Conservation (phyloP, 345 rosid genomes). For the Lepidium africanum region DNA sequence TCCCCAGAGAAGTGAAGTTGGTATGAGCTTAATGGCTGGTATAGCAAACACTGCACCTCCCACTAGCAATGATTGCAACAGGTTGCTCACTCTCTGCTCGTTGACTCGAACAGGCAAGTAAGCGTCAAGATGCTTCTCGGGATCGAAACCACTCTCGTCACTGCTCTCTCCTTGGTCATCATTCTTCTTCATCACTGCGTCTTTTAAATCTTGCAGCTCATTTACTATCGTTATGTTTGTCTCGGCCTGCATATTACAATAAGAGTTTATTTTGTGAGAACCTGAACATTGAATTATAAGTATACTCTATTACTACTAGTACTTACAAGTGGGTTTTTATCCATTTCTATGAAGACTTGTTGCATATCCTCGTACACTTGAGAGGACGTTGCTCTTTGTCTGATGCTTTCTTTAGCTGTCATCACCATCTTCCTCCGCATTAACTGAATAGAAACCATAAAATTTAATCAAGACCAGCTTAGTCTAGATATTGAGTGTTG, state of each 20-base stretch:
- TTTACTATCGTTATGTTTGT: conserved; percentile 21
- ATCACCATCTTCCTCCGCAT: conserved; percentile 58
- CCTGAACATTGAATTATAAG: neutral
- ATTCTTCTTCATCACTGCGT: conserved; percentile 46
- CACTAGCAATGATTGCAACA: conserved; percentile 62
- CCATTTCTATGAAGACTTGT: conserved; percentile 56
- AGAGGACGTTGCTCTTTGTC: conserved; percentile 44
- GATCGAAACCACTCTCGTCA: conserved; percentile 39
- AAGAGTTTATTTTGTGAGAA: neutral
- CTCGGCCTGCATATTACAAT: conserved; percentile 14
- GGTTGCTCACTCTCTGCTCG: conserved; percentile 78
- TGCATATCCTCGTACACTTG: conserved; percentile 66
- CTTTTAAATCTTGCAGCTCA: conserved; percentile 64
- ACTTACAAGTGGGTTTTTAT: conserved; percentile 46
- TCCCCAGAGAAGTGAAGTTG: conserved; percentile 82
- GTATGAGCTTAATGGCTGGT: conserved; percentile 68
- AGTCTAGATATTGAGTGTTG: neutral
- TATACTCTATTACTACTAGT: neutral
- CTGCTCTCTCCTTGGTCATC: conserved; percentile 18
- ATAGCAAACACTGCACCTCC: conserved; percentile 48
- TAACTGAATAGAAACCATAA: conserved; percentile 29
- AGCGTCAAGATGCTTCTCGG: conserved; percentile 71
- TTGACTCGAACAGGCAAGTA: conserved; percentile 76
- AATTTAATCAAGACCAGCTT: neutral
- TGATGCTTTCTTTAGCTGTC: conserved; percentile 64